phyloP scores from a whole-genome alignment of 1,284 basidiomycete species.

The Malassezia cuniculi region DNA sequence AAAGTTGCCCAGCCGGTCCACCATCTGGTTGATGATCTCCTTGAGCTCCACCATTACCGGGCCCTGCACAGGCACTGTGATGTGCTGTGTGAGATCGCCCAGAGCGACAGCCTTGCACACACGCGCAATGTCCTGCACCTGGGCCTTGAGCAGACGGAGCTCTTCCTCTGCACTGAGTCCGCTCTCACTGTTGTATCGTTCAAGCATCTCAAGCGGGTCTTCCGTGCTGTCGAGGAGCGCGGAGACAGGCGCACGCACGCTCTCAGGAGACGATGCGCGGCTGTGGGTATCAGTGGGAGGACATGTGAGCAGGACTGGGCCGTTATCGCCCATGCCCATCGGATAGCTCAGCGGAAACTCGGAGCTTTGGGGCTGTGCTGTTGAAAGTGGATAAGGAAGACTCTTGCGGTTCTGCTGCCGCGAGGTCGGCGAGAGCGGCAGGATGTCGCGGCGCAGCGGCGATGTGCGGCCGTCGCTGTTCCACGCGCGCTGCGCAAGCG shows the following conservation, averaged over 20 bases:
- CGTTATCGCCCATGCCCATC: slow-evolving; percentile 37
- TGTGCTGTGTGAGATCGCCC: slow-evolving; percentile 88
- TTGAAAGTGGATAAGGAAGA: slow-evolving; percentile 38
- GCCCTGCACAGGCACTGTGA: slow-evolving; percentile 88
- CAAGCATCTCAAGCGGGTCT: slow-evolving; percentile 39
- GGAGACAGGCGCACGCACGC: background rate
- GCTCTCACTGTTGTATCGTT: slow-evolving; percentile 39
- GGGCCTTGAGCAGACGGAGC: slow-evolving; percentile 66
- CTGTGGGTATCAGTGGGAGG: slow-evolving; percentile 3
- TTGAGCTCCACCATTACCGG: slow-evolving; percentile 95
- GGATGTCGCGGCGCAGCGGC: too few species aligned
- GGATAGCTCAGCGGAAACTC: slow-evolving; percentile 42
- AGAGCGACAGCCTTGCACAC: slow-evolving; percentile 91
- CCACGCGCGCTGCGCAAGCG: slow-evolving; percentile 7
- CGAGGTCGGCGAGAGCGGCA: background rate
- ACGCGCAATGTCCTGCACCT: slow-evolving; percentile 76
- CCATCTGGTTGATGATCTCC: slow-evolving; percentile 93
- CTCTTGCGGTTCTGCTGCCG: slow-evolving; percentile 11
- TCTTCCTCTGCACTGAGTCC: slow-evolving; percentile 58
- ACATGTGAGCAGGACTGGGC: slow-evolving; percentile 31
- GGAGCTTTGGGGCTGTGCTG: slow-evolving; percentile 32
- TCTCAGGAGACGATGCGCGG: background rate
- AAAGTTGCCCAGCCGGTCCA: slow-evolving; percentile 72
- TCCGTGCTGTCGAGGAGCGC: slow-evolving; percentile 11
- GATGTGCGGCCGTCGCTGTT: slow-evolving; percentile 1